A percentile compares a stretch with the other conserved stretches of the same genome.
Conservation (phyloP, 805 yeast species). For the Brettanomyces naardenensis region DNA sequence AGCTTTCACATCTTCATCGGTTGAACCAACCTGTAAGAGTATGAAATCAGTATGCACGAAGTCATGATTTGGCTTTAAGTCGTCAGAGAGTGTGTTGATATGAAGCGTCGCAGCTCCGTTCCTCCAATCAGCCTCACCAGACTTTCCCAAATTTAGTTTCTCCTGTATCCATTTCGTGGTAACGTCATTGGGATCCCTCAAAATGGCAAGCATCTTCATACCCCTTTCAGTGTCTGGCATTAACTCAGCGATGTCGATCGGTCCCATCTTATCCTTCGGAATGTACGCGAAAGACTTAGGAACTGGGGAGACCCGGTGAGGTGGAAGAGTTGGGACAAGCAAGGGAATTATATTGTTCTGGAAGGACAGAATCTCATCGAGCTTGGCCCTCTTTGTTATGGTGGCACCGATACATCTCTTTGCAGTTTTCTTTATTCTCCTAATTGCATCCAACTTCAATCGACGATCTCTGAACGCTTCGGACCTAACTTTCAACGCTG, state of each 20-base stretch:
- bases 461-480: slow-evolving; percentile 26
- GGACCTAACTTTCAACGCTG: slow-evolving; percentile 38
- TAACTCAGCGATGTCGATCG: neutral
- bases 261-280: neutral
- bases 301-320: too few species aligned
- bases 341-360: slow-evolving; percentile 20
- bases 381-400: slow-evolving; percentile 28
- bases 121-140: slow-evolving; percentile 1
- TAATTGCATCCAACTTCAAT: slow-evolving; percentile 26
- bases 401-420: slow-evolving; percentile 13
- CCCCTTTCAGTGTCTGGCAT: slow-evolving; percentile 13
- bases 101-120: slow-evolving; percentile 13
- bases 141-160: slow-evolving; percentile 14
- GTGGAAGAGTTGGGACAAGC: slow-evolving; percentile 1
- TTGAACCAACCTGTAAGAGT: slow-evolving; percentile 45
- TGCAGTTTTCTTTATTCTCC: slow-evolving; percentile 26
- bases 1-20: slow-evolving; percentile 5
- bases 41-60: slow-evolving; percentile 36
- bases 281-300: neutral
- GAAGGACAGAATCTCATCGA: slow-evolving; percentile 29
- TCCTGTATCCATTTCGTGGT: slow-evolving; percentile 20
- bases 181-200: slow-evolving; percentile 24
- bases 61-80: slow-evolving; percentile 27
- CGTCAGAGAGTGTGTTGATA: slow-evolving; percentile 35
- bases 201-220: slow-evolving; percentile 26